These are phyloP conservation scores for Venturia oleaginea DNA, from an alignment of 2,329 filamentous ascomycete species.

Conservation along the genomic window DNA sequence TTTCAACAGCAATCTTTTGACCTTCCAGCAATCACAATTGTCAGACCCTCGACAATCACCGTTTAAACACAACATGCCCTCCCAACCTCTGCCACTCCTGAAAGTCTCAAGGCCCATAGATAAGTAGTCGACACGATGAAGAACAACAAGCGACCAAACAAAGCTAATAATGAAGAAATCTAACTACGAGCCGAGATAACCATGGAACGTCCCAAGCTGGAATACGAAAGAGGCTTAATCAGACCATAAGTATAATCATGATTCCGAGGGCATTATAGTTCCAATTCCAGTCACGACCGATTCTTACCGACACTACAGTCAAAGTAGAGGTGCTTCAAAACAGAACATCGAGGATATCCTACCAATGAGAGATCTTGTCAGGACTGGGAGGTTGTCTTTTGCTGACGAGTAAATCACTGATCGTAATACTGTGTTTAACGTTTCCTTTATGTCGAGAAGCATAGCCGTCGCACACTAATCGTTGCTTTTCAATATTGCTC, in stretches of 20 bases:
- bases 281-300: too few species aligned
- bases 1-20: neutral
- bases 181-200: neutral
- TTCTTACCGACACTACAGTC: neutral
- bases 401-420: neutral
- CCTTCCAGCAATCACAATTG: neutral
- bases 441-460: neutral
- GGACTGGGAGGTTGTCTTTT: neutral
- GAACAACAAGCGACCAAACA: neutral
- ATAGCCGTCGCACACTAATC: neutral
- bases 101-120: neutral
- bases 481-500: too few species aligned
- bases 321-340: neutral
- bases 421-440: neutral
- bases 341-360: neutral
- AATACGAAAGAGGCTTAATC: neutral
- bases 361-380: neutral
- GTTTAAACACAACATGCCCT: neutral
- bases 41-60: neutral
- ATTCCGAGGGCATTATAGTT: neutral
- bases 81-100: neutral
- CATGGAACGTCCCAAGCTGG: neutral
- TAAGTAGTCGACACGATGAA: neutral
- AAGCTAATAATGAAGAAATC: neutral
- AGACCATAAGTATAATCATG: neutral